Percentiles rank a stretch among this genome's conserved stretches.
phyloP scores from a whole-genome alignment of 805 yeast genomes.

The Debaryomyces prosopidis region DNA sequence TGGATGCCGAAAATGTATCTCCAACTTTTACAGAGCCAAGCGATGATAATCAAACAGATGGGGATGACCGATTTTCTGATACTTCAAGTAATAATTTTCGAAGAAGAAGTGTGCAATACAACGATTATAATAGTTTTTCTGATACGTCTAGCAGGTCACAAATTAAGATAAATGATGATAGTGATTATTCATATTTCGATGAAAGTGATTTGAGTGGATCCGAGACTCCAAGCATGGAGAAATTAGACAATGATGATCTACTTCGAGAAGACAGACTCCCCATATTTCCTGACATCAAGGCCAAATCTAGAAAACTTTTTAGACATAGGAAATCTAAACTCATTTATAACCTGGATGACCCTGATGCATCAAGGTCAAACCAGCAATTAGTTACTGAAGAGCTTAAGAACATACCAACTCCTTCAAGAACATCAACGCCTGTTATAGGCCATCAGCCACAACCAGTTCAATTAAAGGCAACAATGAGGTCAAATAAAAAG shows the following conservation, averaged over 20 bases:
- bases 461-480: constrained; percentile 47
- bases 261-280: background rate
- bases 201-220: background rate
- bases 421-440: constrained; percentile 14
- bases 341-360: constrained; percentile 9
- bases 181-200: background rate
- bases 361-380: constrained; percentile 8
- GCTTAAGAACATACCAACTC: background rate
- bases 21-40: background rate
- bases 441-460: constrained; percentile 16
- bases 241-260: background rate
- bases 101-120: background rate
- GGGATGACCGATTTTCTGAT: constrained; percentile 1
- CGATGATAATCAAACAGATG: background rate
- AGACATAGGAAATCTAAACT: background rate
- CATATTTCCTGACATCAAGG: background rate
- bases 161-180: background rate
- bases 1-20: background rate
- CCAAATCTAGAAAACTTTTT: background rate
- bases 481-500: constrained; percentile 46
- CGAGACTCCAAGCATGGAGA: background rate
- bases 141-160: background rate
- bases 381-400: background rate
- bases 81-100: background rate
- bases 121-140: background rate